phyloP scores from a whole-genome alignment of 768 basidiomycete genomes.

The Lenzites betulinus region DNA sequence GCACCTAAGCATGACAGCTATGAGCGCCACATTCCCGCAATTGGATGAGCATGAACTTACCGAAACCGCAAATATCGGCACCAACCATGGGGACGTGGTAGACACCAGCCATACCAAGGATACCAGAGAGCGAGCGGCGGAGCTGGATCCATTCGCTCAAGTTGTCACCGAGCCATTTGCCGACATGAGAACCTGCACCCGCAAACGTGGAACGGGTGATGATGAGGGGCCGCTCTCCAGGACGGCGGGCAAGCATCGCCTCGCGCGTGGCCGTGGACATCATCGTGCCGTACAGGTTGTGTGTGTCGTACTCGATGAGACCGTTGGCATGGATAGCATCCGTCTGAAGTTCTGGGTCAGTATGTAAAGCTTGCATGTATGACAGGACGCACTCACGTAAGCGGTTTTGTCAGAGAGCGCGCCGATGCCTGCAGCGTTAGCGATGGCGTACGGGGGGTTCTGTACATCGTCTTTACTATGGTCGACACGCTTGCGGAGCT shows the following conservation, averaged over 20 bases:
- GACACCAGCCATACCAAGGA: conserved; percentile 64
- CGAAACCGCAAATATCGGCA: conserved; percentile 71
- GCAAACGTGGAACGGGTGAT: conserved; percentile 77
- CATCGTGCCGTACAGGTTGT: conserved; percentile 73
- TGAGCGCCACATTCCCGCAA: no score
- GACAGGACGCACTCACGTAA: conserved; percentile 41
- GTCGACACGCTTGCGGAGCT: conserved; percentile 33
- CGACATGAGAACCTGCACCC: conserved; percentile 65
- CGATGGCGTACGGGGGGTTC: conserved; percentile 59
- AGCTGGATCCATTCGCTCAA: conserved; percentile 62
- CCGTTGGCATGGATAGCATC: conserved; percentile 56
- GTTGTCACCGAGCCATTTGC: conserved; percentile 77
- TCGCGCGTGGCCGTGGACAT: conserved; percentile 64
- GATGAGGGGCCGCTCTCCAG: conserved; percentile 59
- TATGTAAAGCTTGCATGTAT: neutral
- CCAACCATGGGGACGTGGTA: conserved; percentile 79
- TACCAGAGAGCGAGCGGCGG: conserved; percentile 58
- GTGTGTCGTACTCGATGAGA: conserved; percentile 59
- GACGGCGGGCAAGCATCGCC: conserved; percentile 64
- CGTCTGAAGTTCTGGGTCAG: conserved; percentile 18
- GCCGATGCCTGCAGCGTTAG: conserved; percentile 51
- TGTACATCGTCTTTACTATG: conserved; percentile 41
- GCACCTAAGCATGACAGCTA: conserved; percentile 39
- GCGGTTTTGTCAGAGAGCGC: conserved; percentile 56
- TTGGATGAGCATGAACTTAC: no score